Evolutionary conservation across 352 stramenopile species (phyloP), one percentile per base, ranked within the genome.

Genomic region (Achlya hypogyna): DNA sequence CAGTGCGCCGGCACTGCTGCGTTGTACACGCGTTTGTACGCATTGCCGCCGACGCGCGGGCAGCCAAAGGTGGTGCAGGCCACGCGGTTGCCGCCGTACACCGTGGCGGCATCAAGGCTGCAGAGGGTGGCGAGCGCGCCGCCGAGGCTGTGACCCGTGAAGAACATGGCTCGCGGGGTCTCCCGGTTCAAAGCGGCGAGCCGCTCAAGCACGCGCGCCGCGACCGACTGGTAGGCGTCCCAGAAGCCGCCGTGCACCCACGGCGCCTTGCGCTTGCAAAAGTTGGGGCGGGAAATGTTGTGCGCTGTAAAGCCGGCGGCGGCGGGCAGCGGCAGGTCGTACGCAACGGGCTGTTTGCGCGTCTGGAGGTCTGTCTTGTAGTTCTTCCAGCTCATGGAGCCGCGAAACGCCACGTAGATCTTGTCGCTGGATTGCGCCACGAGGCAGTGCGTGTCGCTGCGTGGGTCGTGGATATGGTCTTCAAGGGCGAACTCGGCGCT

Each of bases 221-320:
- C 65, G 0, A 83, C 74, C 0, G 74, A 74, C 38, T 72, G 25
- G 29, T 78, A 83, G 9, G 76, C 76, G 2, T 56, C 31, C 45
- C 78, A 81, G 51, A 83, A 83, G 0, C 76, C 76, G 10, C 69
- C 77, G 51, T 81, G 76, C 1, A 83, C 76, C 52, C 72, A 74
- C 2, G 76, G 76, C 18, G 69, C 28, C 43, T 79, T 72, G 22
- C 69, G 66, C 27, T 76, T 79, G 56, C 74, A 80, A 1, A 65
- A 31, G 32, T 63, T 63, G 18, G 32, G 23, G 23, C 53, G 23
- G 9, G 53, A 63, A 5, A 63, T 49, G 23, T 47, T 63, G 20
- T 63, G 53, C 5, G 53, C 25, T 5, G 9, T 9, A 25, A 45
- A 63, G 9, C 25, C 23, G 9, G 18, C 25, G 34, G 16, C 23